Evolutionary conservation across 306 rosid species (phyloP).

Genomic region (Dalbergia oliveri): DNA sequence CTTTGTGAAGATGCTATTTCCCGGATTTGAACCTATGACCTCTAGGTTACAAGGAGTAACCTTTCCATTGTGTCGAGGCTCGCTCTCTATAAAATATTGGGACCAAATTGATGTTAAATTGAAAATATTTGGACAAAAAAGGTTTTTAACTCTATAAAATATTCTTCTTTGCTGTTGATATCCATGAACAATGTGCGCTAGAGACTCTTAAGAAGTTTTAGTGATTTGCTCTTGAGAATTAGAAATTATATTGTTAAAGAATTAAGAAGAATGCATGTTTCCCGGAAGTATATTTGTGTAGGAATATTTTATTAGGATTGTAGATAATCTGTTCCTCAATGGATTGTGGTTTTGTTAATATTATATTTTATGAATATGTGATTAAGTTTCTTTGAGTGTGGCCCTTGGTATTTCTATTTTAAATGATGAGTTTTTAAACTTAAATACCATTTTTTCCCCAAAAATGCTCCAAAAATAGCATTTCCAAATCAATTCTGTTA

Average conservation of each 20-base stretch:
- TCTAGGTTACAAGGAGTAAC: too few species aligned
- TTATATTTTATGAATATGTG: background rate
- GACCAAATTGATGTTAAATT: too few species aligned
- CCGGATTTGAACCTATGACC: too few species aligned
- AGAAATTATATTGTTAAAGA: background rate
- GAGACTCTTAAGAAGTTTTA: constrained; percentile 36
- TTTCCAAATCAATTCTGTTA: background rate
- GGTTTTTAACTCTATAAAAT: background rate
- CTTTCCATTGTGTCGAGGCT: too few species aligned
- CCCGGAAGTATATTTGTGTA: background rate
- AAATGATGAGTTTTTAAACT: background rate
- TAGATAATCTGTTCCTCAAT: background rate
- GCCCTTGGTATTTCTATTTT: background rate
- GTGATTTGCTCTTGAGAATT: background rate
- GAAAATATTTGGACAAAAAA: too few species aligned
- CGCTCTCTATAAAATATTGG: too few species aligned
- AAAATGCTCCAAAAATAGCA: background rate
- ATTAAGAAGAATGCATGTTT: background rate
- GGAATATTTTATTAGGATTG: constrained; percentile 8
- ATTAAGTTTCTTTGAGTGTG: background rate
- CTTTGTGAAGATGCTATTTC: too few species aligned
- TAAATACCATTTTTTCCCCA: background rate
- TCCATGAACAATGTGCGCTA: constrained; percentile 28
- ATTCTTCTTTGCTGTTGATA: constrained; percentile 23
- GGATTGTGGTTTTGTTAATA: constrained; percentile 1